A percentile compares a stretch with the other conserved stretches of the same genome.
phyloP scores from a whole-genome alignment of 2,329 filamentous ascomycete species.

The Botrytis medusae region DNA sequence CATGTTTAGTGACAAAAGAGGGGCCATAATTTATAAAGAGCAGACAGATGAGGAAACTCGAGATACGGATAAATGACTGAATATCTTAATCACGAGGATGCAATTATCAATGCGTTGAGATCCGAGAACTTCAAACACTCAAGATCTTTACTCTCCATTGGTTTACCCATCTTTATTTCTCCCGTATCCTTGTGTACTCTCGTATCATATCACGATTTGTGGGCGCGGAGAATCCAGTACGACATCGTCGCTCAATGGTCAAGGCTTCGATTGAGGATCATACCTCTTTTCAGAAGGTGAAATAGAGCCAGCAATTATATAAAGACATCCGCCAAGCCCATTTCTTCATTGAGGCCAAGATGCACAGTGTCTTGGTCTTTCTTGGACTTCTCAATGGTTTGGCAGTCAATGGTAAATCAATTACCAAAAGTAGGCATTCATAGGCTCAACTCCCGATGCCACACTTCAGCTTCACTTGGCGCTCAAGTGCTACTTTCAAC shows the following conservation, averaged over 20 bases:
- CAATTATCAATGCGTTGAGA: not conserved
- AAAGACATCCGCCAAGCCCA: constrained; percentile 8
- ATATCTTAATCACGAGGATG: not conserved
- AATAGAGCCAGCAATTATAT: not conserved
- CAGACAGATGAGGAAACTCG: not conserved
- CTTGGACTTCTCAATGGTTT: not conserved
- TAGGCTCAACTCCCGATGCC: not conserved
- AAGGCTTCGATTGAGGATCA: not conserved
- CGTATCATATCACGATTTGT: not conserved
- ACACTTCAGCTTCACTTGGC: not conserved
- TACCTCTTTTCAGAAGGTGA: constrained; percentile 10
- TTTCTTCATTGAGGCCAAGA: not conserved
- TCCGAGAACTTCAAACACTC: not conserved
- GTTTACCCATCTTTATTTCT: not conserved
- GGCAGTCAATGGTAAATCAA: not conserved
- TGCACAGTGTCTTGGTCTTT: constrained; percentile 9
- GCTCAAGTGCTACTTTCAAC: not conserved
- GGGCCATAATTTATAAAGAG: not conserved
- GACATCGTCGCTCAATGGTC: not conserved
- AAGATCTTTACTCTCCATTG: not conserved
- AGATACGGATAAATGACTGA: not conserved
- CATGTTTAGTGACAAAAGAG: not conserved
- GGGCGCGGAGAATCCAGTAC: not conserved
- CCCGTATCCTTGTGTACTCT: too few species aligned
- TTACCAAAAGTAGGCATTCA: not conserved